A percentile compares a stretch with the other conserved stretches of the same genome.
Evolutionary conservation across 495 filamentous ascomycete genomes (phyloP).

Genomic region (Astrothelium subdiscretum): DNA sequence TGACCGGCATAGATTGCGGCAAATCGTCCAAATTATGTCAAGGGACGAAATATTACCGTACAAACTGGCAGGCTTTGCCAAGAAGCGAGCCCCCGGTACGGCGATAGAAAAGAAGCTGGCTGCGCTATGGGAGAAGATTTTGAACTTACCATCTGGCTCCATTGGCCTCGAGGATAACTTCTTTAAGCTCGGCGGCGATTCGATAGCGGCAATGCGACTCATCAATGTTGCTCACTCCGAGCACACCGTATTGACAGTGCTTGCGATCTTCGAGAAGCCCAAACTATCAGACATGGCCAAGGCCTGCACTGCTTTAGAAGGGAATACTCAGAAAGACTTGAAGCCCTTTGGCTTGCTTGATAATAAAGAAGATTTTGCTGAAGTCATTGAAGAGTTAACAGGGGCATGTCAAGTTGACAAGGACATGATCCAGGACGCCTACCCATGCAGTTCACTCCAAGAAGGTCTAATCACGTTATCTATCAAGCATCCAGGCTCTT

Average conservation of each 20-base stretch:
- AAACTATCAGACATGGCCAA: conserved; percentile 38
- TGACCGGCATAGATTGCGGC: conserved; percentile 50
- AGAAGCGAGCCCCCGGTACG: neutral
- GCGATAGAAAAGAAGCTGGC: neutral
- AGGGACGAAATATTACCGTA: neutral
- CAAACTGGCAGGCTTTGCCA: neutral
- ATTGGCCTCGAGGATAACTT: conserved; percentile 18
- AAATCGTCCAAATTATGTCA: conserved; percentile 20
- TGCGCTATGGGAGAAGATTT: neutral
- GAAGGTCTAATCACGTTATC: conserved; percentile 41
- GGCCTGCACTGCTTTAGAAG: conserved; percentile 8
- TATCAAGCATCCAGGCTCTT: conserved; percentile 29
- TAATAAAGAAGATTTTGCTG: conserved; percentile 14
- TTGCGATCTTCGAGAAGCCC: conserved; percentile 39
- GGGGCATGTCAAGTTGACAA: conserved; percentile 32
- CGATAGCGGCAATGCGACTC: conserved; percentile 19
- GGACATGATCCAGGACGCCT: conserved; percentile 41
- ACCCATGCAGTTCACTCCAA: conserved; percentile 46
- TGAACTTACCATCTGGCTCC: neutral
- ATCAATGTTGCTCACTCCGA: conserved; percentile 18
- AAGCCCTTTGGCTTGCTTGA: conserved; percentile 39
- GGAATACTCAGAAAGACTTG: conserved; percentile 9
- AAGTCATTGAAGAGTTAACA: conserved; percentile 35
- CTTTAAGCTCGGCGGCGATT: conserved; percentile 21
- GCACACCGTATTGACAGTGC: conserved; percentile 37